Base-by-base conservation (phyloP, 139 green algal species). In the Micractinium sp. region DNA sequence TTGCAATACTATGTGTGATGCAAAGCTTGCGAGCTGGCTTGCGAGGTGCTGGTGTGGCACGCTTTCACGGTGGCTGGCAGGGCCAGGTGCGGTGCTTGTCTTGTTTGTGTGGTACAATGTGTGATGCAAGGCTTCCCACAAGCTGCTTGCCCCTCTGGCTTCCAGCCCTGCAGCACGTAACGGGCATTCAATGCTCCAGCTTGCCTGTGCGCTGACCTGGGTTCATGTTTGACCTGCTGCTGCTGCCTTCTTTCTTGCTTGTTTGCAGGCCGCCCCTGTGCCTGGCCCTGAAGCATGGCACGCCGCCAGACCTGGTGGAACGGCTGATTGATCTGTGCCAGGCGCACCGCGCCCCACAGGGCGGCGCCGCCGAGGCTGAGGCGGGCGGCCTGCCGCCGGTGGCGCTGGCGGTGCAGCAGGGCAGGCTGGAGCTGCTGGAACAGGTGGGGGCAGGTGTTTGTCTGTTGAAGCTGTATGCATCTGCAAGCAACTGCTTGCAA, bases 251-350 rank as follows among this genome's bases (percentile, higher is more conserved):
- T 71, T 27, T 71, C 14, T 5, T 71, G 20, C 20, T 12, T 71
- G 63, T 71, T 14, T 63, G 60, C 85, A 89, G 85, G 75, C 75
- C 85, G 12, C 85, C 85, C 0, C 20, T 89, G 33, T 38, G 81
- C 18, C 4, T 69, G 36, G 75, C 85, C 20, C 31, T 89, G n/a
- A n/a, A 63, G n/a, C 20, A 33, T 3, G 60, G 60, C 22, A 74
- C 85, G 2, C 74, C 85, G 23, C 13, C 23, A 14, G 53, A 33
- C 25, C 47, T 89, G 56, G 14, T 89, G 16, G 19, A 31, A 2
- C 23, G 18, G 0, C 85, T 89, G 75, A 74, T 79, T 18, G 66
- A 47, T 4, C 29, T 41, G 22, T 29, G 66, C 63, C 25, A 75
- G 12, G 31, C 31, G 27, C 83, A 39, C 14, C 66, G 83, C 36